Conservation (phyloP, 805 yeast species). For the Priceomyces melissophilus region DNA sequence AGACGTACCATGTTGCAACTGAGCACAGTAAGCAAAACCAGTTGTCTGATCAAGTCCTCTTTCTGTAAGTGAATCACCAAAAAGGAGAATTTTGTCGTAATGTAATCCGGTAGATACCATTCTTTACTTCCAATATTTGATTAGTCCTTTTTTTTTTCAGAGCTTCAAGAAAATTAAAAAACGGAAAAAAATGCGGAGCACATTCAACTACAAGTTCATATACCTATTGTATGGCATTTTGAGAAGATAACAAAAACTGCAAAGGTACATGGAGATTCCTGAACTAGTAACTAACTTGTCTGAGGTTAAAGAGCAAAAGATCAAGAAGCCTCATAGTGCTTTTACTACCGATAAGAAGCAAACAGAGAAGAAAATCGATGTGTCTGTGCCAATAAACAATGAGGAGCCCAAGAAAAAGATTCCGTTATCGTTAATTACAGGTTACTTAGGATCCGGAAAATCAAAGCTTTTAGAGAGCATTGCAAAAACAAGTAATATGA, state of each 20-base stretch:
- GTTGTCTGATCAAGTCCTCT: conserved; percentile 37
- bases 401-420: conserved; percentile 42
- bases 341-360: not conserved
- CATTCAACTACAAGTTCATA: too few relatives aligned
- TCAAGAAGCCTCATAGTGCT: not conserved
- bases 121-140: too few relatives aligned
- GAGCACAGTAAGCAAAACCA: conserved; percentile 50
- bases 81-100: conserved; percentile 49
- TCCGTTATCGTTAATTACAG: conserved; percentile 91
- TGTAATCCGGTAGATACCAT: too few relatives aligned
- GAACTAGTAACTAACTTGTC: conserved; percentile 26
- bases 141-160: too few relatives aligned
- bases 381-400: not conserved
- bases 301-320: conserved; percentile 1
- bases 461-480: conserved; percentile 77
- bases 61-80: conserved; percentile 74
- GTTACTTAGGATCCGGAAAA: conserved; percentile 93
- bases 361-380: not conserved
- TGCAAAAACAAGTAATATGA: conserved; percentile 64
- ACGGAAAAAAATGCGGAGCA: too few relatives aligned
- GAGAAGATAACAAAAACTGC: conserved; percentile 20
- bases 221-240: too few relatives aligned
- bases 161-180: too few relatives aligned
- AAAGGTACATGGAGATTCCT: conserved; percentile 25
- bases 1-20: conserved; percentile 30